Base-by-base conservation (phyloP, 2,329 filamentous ascomycete species). In the Chaetomium strumarium region DNA sequence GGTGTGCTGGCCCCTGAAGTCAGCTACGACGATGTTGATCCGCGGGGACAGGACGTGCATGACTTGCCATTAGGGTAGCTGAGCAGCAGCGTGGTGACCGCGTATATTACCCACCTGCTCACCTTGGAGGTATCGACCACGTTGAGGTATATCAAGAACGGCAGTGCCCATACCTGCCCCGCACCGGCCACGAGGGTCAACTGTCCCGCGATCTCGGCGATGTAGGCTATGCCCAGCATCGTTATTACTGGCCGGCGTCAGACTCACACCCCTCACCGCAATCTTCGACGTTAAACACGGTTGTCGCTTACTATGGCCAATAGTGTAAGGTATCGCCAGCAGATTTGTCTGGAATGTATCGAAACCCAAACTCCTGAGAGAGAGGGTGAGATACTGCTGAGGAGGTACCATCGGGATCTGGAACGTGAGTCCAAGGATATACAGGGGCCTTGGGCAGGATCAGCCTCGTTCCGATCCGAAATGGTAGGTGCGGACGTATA, bases 341-440 rank as follows among this genome's bases (percentile, higher is more conserved):
- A 87, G 64, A 61, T 85, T 87, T 1, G 81, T 75, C 19, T 80
- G 68, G 64, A 87, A 83, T 2, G 78, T 81, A 55, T 73, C 68
- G 66, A 84, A 84, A 2, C 76, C 83, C 0, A 85, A 68, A 1
- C 71, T 68, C 42, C 75, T 75, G 6, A 86, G 71, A 1, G 76
- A 79, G 5, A 84, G 72, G 0, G 83, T 82, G 5, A 86, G 71
- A 55, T 85, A 85, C 14, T 72, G 71, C 1, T 70, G 63, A 0
- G 77, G 76, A 0, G 72, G 71, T 0, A 65, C 64, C 36, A 70
- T 70, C 0, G 82, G 82, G 17, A 81, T 78, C 53, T 79, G 76
- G 55, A 76, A 75, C 0, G 70, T 66, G 1, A 83, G 65, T 3
- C 80, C 79, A 13, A 83, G 66, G 17, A 78, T 59, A 56, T 82